A percentile compares a stretch with the other conserved stretches of the same genome.
These are phyloP conservation scores for Botrytis paeoniae DNA, from an alignment of 2,329 filamentous ascomycete species.

Conservation along the genomic window DNA sequence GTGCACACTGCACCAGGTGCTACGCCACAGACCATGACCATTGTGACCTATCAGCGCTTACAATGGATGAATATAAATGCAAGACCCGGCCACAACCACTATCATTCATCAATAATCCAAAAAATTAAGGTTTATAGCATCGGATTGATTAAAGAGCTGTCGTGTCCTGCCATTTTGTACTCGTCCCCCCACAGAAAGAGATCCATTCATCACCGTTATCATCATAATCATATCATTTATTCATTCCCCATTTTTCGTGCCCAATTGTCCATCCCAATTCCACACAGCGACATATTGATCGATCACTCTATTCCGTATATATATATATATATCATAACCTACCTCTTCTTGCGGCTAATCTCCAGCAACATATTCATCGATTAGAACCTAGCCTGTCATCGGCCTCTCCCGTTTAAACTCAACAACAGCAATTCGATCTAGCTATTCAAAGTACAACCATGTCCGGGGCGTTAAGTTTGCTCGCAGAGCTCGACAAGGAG, in stretches of 20 bases:
- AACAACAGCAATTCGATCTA: background rate
- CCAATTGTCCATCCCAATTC: background rate
- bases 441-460: background rate
- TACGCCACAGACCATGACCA: constrained; percentile 14
- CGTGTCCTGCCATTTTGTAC: background rate
- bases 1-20: constrained; percentile 1
- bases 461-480: constrained; percentile 11
- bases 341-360: background rate
- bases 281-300: background rate
- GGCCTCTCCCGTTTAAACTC: background rate
- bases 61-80: background rate
- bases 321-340: background rate
- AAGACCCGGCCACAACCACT: background rate
- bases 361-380: background rate
- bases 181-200: background rate
- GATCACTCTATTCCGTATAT: background rate
- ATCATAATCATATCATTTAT: constrained; percentile 10
- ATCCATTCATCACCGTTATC: background rate
- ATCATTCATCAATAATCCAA: background rate
- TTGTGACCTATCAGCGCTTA: constrained; percentile 7
- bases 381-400: background rate
- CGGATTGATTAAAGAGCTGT: background rate
- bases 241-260: background rate
- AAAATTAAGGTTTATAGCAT: constrained; percentile 3
- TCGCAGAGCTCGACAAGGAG: constrained; percentile 17